Base-by-base conservation (phyloP, 2,329 filamentous ascomycete genomes). In the Cladosporium velox region DNA sequence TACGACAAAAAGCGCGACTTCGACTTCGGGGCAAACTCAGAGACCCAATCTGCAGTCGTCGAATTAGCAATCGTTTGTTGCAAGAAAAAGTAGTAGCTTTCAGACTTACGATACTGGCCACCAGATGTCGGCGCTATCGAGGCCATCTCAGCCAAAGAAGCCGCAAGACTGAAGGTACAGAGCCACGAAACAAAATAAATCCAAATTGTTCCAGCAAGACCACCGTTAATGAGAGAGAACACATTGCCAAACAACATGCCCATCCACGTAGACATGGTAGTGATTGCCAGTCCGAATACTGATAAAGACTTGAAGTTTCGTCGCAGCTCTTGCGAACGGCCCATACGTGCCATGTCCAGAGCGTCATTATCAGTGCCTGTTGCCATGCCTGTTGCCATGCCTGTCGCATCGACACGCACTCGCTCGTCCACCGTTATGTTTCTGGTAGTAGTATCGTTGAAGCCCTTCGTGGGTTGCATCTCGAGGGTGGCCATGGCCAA, bases 111-210 rank as follows among this genome's bases (percentile, higher is more conserved):
- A 51, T 70, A 74, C 55, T 74, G 70, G 28, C 73, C 76, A 24
- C 75, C 74, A 35, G 71, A 69, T 11, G 73, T 77, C 0, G 75
- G 72, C 12, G 73, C 73, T 73, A 74, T 76, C 12, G 68, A 72
- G 26, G 70, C 73, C 70, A 76, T 74, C 66, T 77, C 75, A 2
- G 75, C 74, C 15, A 77, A 61, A 32, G 69, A 71, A 11, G 70
- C 71, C 14, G 72, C 72, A 54, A 76, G 71, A 5, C 69, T 72
- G 15, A 69, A 66, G 52, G 73, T 74, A 54, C 69, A 73, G 11
- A 65, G 58, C 6, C 72, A 69, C 10, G 73, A 74, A 38, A 70
- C 71, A 28, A 75, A 68, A 62, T 72, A 76, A 54, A 70, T 72
- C 74, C 73, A 76, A 67, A 38, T 38, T 1, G 14, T 38, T 38